Evolutionary conservation across 345 rosid species (phyloP).

Genomic region (Heritiera fomes): DNA sequence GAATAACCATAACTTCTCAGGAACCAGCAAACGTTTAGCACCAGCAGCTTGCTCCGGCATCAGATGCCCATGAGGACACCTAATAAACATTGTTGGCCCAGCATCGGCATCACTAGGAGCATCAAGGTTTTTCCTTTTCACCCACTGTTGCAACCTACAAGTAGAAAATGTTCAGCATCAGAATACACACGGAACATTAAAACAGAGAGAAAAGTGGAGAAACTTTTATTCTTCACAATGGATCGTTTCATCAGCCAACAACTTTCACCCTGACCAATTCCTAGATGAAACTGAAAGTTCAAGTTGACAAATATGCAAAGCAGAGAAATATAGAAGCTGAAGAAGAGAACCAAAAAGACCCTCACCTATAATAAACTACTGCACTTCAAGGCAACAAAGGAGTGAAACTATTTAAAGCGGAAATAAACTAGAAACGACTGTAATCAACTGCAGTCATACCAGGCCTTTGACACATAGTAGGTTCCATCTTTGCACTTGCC

Average conservation of each 20-base stretch:
- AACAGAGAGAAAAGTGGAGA: background rate
- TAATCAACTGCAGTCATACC: slow-evolving; percentile 53
- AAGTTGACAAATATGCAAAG: background rate
- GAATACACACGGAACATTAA: slow-evolving; percentile 2
- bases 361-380: background rate
- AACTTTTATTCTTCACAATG: background rate
- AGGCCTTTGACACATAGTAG: slow-evolving; percentile 72
- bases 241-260: background rate
- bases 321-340: background rate
- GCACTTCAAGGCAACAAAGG: background rate
- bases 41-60: slow-evolving; percentile 90
- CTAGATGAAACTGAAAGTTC: slow-evolving; percentile 8
- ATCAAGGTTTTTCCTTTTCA: slow-evolving; percentile 84
- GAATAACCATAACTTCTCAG: slow-evolving; percentile 86
- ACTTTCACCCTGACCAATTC: slow-evolving; percentile 3
- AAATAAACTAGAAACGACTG: slow-evolving; percentile 16
- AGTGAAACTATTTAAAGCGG: background rate
- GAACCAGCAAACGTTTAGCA: slow-evolving; percentile 83
- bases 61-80: slow-evolving; percentile 76
- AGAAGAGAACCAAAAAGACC: slow-evolving; percentile 2
- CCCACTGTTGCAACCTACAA: slow-evolving; percentile 95
- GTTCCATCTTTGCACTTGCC: slow-evolving; percentile 70
- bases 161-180: slow-evolving; percentile 15
- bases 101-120: slow-evolving; percentile 92
- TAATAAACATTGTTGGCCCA: slow-evolving; percentile 73